Evolutionary conservation across 179 eudicot species (phyloP).

Genomic region (Vitellaria paradoxa): DNA sequence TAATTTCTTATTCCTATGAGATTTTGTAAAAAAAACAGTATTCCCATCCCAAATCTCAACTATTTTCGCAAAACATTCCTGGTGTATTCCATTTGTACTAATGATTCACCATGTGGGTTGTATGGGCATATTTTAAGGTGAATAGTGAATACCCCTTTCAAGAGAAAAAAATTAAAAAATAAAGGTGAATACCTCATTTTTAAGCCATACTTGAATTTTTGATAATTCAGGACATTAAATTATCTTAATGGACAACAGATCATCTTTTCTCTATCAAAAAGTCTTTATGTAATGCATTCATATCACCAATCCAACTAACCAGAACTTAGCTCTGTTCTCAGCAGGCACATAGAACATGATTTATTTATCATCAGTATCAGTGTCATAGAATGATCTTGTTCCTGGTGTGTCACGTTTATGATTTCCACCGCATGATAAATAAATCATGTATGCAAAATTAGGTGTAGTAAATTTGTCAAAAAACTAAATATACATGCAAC

Average conservation of each 20-base stretch:
- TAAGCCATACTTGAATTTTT: background rate
- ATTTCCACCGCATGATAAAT: conserved; percentile 36
- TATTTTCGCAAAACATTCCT: no score
- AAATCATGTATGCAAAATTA: background rate
- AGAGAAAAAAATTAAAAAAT: no score
- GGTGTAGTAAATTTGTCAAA: background rate
- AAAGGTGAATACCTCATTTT: no score
- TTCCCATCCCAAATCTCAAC: no score
- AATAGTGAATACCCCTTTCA: no score
- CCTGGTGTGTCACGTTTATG: conserved; percentile 61
- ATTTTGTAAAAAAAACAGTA: no score
- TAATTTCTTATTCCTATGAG: no score
- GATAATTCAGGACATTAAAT: background rate
- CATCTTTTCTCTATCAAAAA: background rate
- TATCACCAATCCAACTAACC: conserved; percentile 18
- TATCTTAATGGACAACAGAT: background rate
- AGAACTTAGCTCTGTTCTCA: conserved; percentile 41
- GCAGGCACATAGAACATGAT: conserved; percentile 53
- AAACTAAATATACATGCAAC: background rate
- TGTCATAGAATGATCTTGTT: conserved; percentile 45
- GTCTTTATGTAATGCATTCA: no score
- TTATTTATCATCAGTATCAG: conserved; percentile 51
- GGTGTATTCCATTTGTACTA: no score
- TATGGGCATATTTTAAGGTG: no score
- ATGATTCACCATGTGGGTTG: no score